A percentile compares a stretch with the other conserved stretches of the same genome.
Conservation (phyloP, 208 protist genomes). For the Crithidia fasciculata region DNA sequence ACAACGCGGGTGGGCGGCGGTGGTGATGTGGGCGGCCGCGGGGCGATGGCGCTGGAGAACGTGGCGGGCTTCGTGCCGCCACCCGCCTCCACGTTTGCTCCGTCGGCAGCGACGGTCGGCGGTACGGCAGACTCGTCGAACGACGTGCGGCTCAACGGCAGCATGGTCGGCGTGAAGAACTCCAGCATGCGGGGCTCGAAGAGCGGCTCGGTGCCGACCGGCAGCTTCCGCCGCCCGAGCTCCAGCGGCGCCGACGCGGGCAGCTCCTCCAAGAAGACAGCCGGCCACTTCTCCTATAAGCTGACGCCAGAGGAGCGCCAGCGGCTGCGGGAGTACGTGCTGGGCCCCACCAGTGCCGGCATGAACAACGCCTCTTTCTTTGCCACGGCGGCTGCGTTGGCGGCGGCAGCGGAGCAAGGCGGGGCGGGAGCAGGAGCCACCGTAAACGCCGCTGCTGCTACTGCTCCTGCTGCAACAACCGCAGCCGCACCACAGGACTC, state of each 20-base stretch:
- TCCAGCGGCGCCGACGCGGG: background rate
- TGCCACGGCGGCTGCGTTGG: slow-evolving; percentile 1
- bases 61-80: slow-evolving; percentile 15
- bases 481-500: background rate
- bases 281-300: slow-evolving; percentile 29
- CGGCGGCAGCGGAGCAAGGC: background rate
- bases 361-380: slow-evolving; percentile 5
- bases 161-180: slow-evolving; percentile 6
- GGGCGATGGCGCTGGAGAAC: slow-evolving; percentile 7
- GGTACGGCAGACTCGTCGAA: slow-evolving; percentile 1
- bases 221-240: slow-evolving; percentile 6
- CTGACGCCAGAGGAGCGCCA: slow-evolving; percentile 33
- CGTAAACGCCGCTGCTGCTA: background rate
- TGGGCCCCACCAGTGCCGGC: slow-evolving; percentile 7
- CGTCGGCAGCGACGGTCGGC: slow-evolving; percentile 8
- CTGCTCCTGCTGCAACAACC: background rate
- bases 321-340: slow-evolving; percentile 28
- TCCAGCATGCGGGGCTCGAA: background rate
- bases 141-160: slow-evolving; percentile 10
- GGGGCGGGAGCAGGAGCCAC: background rate
- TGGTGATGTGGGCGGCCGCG: background rate
- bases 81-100: slow-evolving; percentile 13
- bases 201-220: background rate
- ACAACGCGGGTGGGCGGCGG: background rate
- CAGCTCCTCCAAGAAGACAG: background rate